Base-by-base conservation (phyloP, 257 asterid genomes). In the Prunella vulgaris region DNA sequence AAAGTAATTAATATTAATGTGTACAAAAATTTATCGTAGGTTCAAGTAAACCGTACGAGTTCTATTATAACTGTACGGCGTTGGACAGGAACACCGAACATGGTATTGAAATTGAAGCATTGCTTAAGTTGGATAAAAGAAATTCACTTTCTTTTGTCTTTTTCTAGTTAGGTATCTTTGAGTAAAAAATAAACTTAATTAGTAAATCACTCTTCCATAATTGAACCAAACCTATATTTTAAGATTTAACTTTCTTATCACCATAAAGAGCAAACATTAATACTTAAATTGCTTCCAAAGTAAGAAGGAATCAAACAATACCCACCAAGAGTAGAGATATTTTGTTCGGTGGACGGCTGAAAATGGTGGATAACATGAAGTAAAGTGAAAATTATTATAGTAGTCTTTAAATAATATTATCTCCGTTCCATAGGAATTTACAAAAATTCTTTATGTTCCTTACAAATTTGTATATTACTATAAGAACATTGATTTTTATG, bases 151-250 rank as follows among this genome's bases (percentile, higher is more conserved):
- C 2, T 15, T n/a, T 73, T 40, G 13, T 54, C 24, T 9, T 63
- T 25, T 58, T 3, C 17, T 20, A 27, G 9, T 44, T 52, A 21
- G 32, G 51, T 57, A 59, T 60, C 58, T 46, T 56, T 27, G n/a
- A 60, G 67, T 60, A 28, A 52, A 52, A 60, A 4, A 35, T 8
- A 18, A 25, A 59, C 7, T 1, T 1, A 67, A 42, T 27, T 66
- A 22, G 64, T 71, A 80, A 69, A 77, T 68, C 79, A 70, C 81
- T 46, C 66, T 64, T 78, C 69, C n/a, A 84, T 86, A 56, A 82
- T 80, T 77, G 66, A 57, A 70, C 35, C 33, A 74, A 22, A 10
- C 28, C 71, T 78, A 42, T 74, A 72, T 60, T 69, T 38, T 70
- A 51, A 68, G 52, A 9, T n/a, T 64, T 49, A 66, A 54, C 68